Evolutionary conservation across 2,329 filamentous ascomycete genomes (phyloP), one percentile per base, ranked within the genome.

Genomic region (Botrytis galanthina): DNA sequence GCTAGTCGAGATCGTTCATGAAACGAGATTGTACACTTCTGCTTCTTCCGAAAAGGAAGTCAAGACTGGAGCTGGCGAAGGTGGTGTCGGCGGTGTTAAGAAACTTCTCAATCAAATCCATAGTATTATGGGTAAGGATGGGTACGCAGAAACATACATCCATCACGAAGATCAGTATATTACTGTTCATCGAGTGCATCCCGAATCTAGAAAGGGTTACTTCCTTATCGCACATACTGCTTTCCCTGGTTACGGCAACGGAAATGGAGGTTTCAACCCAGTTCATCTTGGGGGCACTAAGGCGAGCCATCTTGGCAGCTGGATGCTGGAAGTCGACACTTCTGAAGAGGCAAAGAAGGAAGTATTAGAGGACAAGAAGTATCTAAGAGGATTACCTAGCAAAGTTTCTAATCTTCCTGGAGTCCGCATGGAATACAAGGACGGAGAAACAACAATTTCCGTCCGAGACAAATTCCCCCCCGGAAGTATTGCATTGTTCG

Each of bases 81-180:
- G 91, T 71, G 96, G 96, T 16, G 98, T 98, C 77, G 95, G 93
- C 54, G 91, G 92, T 44, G 87, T 98, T 80, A 97, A 97, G 86
- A 97, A 95, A 81, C 86, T 98, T 16, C 86, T 99, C 75, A 99
- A 99, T 82, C 91, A 95, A 80, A 95, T 99, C 68, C 97, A 99
- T 82, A 94, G 91, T 12, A 87, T 95, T 76, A 98, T 99, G 96
- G 96, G 96, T 75, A 93, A 94, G 80, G 94, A 98, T 76, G 93
- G 92, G 32, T 99, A 97, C 80, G 92, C 95, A 73, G 96, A 99
- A 82, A 97, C 94, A 12, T 95, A 98, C 80, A 94, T 99, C 71
- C 95, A 99, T 80, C 96, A 99, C 81, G 95, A 98, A 76, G 92
- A 93, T 73, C 93, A 99, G 82, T 98, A 97, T 81, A 92, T 99